These are phyloP conservation scores for Ilyonectria sp. DNA, from an alignment of 2,329 filamentous ascomycete genomes.

Conservation along the genomic window DNA sequence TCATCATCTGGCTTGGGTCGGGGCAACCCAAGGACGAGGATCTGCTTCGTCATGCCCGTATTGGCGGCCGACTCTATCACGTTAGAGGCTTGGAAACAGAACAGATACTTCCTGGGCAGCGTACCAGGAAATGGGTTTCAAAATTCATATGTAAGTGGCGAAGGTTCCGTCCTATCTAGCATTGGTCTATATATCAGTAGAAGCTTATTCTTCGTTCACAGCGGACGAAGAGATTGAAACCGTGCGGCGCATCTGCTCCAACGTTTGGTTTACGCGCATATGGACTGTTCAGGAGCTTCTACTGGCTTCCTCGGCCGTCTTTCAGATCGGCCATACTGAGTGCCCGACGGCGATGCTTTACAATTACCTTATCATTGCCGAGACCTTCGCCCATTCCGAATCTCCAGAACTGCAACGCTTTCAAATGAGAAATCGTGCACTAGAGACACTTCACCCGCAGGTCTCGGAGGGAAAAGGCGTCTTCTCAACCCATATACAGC, in stretches of 20 bases:
- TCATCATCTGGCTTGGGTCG: neutral
- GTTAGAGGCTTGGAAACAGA: neutral
- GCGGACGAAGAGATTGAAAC: conserved; percentile 7
- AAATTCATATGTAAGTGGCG: conserved; percentile 10
- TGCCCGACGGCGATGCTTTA: neutral
- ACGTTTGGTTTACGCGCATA: conserved; percentile 9
- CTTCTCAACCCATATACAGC: neutral
- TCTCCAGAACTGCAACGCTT: neutral
- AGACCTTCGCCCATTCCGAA: neutral
- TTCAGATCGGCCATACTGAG: neutral
- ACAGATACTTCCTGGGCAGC: conserved; percentile 4
- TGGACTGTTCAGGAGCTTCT: conserved; percentile 10
- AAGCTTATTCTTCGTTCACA: conserved; percentile 4
- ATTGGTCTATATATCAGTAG: neutral
- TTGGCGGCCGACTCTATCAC: conserved; percentile 1
- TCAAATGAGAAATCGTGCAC: conserved; percentile 3
- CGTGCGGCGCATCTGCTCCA: conserved; percentile 12
- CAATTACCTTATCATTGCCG: neutral
- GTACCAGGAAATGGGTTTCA: conserved; percentile 6
- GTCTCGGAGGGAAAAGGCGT: neutral
- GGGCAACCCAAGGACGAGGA: conserved; percentile 7
- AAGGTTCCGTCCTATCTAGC: neutral
- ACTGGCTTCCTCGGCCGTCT: conserved; percentile 1
- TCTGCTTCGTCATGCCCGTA: conserved; percentile 12
- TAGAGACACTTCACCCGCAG: neutral